Conservation (phyloP, 2,329 filamentous ascomycete species). For the Monilinia fructicola region DNA sequence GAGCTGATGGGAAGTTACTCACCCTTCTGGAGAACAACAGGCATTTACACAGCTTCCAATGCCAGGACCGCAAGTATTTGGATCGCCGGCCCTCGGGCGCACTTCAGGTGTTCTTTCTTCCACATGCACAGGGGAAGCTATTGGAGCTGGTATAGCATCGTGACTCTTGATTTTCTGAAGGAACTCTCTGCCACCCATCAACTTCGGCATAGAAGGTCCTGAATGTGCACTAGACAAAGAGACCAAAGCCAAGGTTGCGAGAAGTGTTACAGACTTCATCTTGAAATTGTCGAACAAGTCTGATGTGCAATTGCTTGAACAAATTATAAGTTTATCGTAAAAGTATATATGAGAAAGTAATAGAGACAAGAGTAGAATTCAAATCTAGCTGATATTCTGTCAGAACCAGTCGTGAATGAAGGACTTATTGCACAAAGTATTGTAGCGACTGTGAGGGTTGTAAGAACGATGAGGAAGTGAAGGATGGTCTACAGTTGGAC, state of each 20-base stretch:
- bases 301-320: constrained; percentile 1
- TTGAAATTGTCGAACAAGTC: constrained; percentile 1
- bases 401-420: not conserved
- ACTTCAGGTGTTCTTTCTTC: constrained; percentile 20
- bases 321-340: not conserved
- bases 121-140: constrained; percentile 18
- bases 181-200: constrained; percentile 35
- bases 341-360: not conserved
- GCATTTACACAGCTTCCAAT: constrained; percentile 33
- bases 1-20: constrained; percentile 6
- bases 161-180: constrained; percentile 34
- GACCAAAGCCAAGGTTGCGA: constrained; percentile 27
- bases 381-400: not conserved
- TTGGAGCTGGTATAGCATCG: constrained; percentile 25
- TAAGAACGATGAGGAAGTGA: not conserved
- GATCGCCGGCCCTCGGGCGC: constrained; percentile 26
- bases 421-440: not conserved
- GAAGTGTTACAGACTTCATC: constrained; percentile 30
- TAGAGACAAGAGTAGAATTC: not conserved
- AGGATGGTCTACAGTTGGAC: not conserved
- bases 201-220: constrained; percentile 29
- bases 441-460: constrained; percentile 20
- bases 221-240: constrained; percentile 31
- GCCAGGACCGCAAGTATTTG: constrained; percentile 35
- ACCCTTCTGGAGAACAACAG: constrained; percentile 38